A percentile compares a stretch with the other conserved stretches of the same genome.
Evolutionary conservation across 2,329 filamentous ascomycete species (phyloP).

Genomic region (Furcasterigmium sp.): DNA sequence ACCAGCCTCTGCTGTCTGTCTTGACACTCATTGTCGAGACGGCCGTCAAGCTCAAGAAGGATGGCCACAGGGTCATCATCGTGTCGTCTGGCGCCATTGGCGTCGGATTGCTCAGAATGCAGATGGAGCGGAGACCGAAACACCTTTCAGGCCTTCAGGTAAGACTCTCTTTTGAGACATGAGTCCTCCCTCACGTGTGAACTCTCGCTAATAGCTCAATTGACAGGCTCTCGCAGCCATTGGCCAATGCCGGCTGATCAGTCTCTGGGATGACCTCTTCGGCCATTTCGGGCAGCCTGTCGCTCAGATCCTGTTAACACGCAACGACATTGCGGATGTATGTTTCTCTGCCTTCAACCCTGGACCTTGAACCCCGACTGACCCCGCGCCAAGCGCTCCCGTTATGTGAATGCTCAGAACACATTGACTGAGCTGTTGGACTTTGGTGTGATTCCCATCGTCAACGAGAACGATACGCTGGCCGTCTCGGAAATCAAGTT

Average conservation of each 20-base stretch:
- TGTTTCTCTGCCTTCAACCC: constrained; percentile 20
- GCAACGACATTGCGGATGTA: constrained; percentile 94
- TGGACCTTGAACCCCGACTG: constrained; percentile 4
- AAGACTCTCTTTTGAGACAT: constrained; percentile 12
- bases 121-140: constrained; percentile 81
- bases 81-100: constrained; percentile 97
- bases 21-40: constrained; percentile 93
- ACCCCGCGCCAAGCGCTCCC: constrained; percentile 59
- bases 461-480: constrained; percentile 97
- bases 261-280: constrained; percentile 92
- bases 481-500: constrained; percentile 99
- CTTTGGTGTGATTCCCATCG: constrained; percentile 96
- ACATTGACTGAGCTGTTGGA: constrained; percentile 85
- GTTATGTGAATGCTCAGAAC: constrained; percentile 95
- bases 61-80: constrained; percentile 91
- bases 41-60: constrained; percentile 76
- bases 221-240: constrained; percentile 81
- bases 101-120: constrained; percentile 85
- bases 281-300: constrained; percentile 83
- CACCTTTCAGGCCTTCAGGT: constrained; percentile 84
- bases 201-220: constrained; percentile 2
- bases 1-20: constrained; percentile 87
- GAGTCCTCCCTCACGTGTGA: background rate
- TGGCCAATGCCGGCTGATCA: constrained; percentile 91
- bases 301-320: constrained; percentile 87